phyloP scores from a whole-genome alignment of 352 stramenopile species.

The Pythium insidiosum region DNA sequence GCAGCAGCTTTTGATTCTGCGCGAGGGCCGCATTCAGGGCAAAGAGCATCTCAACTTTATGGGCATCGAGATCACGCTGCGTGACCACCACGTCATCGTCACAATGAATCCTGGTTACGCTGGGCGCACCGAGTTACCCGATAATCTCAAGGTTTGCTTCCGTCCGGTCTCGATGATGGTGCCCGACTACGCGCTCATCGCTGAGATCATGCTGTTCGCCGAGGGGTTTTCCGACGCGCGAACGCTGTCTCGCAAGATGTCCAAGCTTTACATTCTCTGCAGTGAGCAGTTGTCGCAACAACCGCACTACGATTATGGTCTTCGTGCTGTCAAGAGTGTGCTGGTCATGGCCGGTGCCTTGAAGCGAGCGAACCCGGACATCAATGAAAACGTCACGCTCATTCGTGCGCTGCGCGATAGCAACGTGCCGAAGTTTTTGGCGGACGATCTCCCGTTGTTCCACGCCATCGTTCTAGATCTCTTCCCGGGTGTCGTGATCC shows the following conservation, averaged over 20 bases:
- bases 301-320: slow-evolving; percentile 88
- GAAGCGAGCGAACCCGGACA: slow-evolving; percentile 40
- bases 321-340: slow-evolving; percentile 80
- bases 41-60: slow-evolving; percentile 94
- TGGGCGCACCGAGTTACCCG: slow-evolving; percentile 86
- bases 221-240: slow-evolving; percentile 89
- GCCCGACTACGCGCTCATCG: slow-evolving; percentile 87
- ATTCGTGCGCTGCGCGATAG: slow-evolving; percentile 74
- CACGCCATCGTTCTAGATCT: slow-evolving; percentile 76
- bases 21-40: slow-evolving; percentile 68
- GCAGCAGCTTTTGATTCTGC: slow-evolving; percentile 80
- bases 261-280: slow-evolving; percentile 88
- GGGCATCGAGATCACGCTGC: slow-evolving; percentile 92
- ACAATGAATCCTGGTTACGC: slow-evolving; percentile 95
- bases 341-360: slow-evolving; percentile 78
- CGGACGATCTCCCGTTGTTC: slow-evolving; percentile 83
- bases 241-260: slow-evolving; percentile 88
- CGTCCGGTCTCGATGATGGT: slow-evolving; percentile 92
- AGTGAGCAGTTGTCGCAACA: slow-evolving; percentile 86
- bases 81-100: slow-evolving; percentile 95
- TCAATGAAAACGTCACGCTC: slow-evolving; percentile 77
- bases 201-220: slow-evolving; percentile 91
- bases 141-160: slow-evolving; percentile 92
- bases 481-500: slow-evolving; percentile 67
- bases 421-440: slow-evolving; percentile 88